phyloP scores from a whole-genome alignment of 768 basidiomycete species.

The Kwoniella europaea region DNA sequence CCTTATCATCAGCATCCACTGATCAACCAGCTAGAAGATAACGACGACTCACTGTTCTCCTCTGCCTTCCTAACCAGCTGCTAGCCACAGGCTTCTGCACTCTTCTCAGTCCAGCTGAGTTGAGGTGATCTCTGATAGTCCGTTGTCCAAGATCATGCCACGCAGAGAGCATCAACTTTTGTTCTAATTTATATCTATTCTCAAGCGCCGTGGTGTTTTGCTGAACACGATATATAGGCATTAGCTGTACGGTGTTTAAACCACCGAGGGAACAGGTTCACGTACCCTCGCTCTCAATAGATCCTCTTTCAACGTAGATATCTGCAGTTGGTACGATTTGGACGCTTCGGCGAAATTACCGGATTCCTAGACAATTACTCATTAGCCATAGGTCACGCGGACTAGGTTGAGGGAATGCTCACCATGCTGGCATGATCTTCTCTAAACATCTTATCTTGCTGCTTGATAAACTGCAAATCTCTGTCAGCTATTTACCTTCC shows the following conservation, averaged over 20 bases:
- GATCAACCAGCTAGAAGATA: background rate
- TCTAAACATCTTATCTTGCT: conserved; percentile 86
- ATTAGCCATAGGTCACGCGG: background rate
- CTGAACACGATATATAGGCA: conserved; percentile 50
- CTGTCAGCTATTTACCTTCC: background rate
- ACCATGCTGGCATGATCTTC: conserved; percentile 8
- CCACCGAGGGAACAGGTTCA: background rate
- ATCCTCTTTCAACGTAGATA: conserved; percentile 71
- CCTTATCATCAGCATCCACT: background rate
- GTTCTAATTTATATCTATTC: conserved; percentile 73
- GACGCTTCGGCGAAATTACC: conserved; percentile 76
- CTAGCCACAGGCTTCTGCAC: conserved; percentile 62
- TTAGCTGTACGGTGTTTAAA: too few relatives aligned
- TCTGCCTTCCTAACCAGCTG: conserved; percentile 74
- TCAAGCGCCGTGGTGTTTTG: conserved; percentile 64
- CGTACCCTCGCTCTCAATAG: conserved; percentile 61
- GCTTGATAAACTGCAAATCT: conserved; percentile 77
- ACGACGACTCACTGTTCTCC: conserved; percentile 62
- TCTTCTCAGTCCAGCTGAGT: conserved; percentile 61
- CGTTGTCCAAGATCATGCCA: conserved; percentile 74
- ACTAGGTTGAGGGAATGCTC: background rate
- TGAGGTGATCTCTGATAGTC: conserved; percentile 67
- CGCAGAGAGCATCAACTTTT: conserved; percentile 77
- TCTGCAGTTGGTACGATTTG: conserved; percentile 68
- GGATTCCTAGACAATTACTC: conserved; percentile 42